Evolutionary conservation across 2,329 filamentous ascomycete species (phyloP), one percentile per base, ranked within the genome.

Genomic region (Sclerotinia trifoliorum): DNA sequence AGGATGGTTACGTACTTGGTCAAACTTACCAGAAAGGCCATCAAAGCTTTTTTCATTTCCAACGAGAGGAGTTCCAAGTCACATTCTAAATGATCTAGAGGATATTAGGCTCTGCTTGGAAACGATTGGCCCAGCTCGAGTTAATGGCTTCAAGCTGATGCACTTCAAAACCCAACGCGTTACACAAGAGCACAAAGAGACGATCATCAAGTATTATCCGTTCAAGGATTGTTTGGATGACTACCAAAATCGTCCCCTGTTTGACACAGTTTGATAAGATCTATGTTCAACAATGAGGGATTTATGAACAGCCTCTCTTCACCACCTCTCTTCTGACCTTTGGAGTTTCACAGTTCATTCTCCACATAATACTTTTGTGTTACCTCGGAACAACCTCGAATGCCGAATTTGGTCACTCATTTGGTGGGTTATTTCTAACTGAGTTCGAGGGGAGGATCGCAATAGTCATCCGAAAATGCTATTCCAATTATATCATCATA

Each of bases 81-180:
- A 26, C 4, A 24, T 51, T 13, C 29, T 62, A 15, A 39, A 62
- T 62, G 46, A 51, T 62, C 48, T 62, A 26, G 60, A 26, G 48
- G 46, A 62, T 26, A 21, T 51, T 15, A 51, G 46, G n/a, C 8
- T 13, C 29, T 5, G 8, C 2, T 39, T 51, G 21, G 60, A 51
- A 51, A 42, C 19, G 11, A 39, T 62, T 39, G 60, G 46, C 8
- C 60, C 60, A 5, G 60, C 60, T 62, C 60, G 60, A 39, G n/a
- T 62, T 19, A 51, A 62, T 62, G 60, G 60, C 46, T 51, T 62
- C 29, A 62, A 62, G n/a, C 29, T 62, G 7, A 26, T 62, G 46
- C 29, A 21, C 5, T 62, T 62, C 60, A 51, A n/a, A 15, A 7
- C 19, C 32, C 19, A 19, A 39, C 15, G 1, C 8, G 35, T 13